Base-by-base conservation (phyloP, 2,329 filamentous ascomycete species). In the Penicillium sp. region DNA sequence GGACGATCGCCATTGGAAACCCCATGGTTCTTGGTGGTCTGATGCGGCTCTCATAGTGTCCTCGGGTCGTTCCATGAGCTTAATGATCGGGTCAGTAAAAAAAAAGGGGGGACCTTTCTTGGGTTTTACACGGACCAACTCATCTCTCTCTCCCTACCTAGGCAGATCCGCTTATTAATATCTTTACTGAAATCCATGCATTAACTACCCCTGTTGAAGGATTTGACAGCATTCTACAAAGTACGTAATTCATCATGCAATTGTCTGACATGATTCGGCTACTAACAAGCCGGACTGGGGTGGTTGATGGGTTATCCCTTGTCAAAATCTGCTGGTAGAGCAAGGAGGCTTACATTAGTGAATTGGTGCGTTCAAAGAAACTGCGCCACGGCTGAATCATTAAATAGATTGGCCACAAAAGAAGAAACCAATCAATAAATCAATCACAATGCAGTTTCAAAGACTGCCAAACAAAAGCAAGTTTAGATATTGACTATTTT, bases 1-100 rank as follows among this genome's bases (percentile, higher is more conserved):
- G 36, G 62, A 68, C 7, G 66, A 67, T n/a, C 66, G 61, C 64
- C 66, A 68, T 65, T 44, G 39, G 13, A 62, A 12, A 0, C 63
- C 65, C 63, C 62, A 66, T 43, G 38, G 23, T n/a, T 48, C 33
- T 21, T 51, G 43, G 4, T 49, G 8, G n/a, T 27, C 8, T 23
- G 23, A 42, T 25, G n/a, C 2, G 27, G 19, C 21, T 45, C 41
- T 19, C 52, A 55, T 49, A 3, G 15, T 35, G 12, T 48, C 2
- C 15, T 13, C 13, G 1, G 21, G 15, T 27, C 0, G 17, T 29
- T 53, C 6, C 21, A 7, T 27, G 23, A 10, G 19, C 13, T 41
- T 7, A 31, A 50, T 29, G 23, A 41, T 50, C 25, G 33, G 7
- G 6, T 10, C 6, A 6, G 44, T 21, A 15, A 15, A 23, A 33